Percentiles rank a stretch among this genome's conserved stretches.
phyloP scores from a whole-genome alignment of 1,284 basidiomycete species.

The Heterobasidion irregulare region DNA sequence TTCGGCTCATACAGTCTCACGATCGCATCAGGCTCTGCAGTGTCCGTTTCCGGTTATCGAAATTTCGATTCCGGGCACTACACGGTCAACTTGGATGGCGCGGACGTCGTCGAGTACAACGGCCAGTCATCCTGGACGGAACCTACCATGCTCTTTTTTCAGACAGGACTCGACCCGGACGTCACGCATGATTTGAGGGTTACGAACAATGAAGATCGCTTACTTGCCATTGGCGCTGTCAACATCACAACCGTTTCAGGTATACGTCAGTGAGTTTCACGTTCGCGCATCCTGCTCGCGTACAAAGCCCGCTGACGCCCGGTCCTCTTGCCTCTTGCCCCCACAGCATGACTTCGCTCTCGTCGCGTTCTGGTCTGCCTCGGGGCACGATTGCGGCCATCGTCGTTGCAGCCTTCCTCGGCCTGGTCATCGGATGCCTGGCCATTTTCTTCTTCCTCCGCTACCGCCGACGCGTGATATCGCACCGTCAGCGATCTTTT shows the following conservation, averaged over 20 bases:
- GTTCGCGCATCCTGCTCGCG: not conserved
- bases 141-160: constrained; percentile 45
- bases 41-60: constrained; percentile 43
- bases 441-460: constrained; percentile 30
- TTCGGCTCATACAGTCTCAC: not conserved
- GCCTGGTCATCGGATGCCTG: constrained; percentile 24
- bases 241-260: constrained; percentile 32
- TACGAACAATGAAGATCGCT: constrained; percentile 44
- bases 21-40: constrained; percentile 39
- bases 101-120: constrained; percentile 30
- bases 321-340: constrained; percentile 7
- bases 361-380: constrained; percentile 17
- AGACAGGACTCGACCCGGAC: constrained; percentile 47
- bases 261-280: constrained; percentile 23
- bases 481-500: not conserved
- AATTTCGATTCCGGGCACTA: constrained; percentile 50
- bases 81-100: constrained; percentile 47
- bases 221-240: constrained; percentile 31
- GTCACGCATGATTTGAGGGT: constrained; percentile 42
- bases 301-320: constrained; percentile 9
- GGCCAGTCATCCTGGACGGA: constrained; percentile 46
- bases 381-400: constrained; percentile 58
- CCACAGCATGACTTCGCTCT: constrained; percentile 4
- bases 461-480: constrained; percentile 25
- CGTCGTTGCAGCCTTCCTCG: constrained; percentile 43